Evolutionary conservation across 305 asterid species (phyloP), one percentile per base, ranked within the genome.

Genomic region (Ruellia speciosa): DNA sequence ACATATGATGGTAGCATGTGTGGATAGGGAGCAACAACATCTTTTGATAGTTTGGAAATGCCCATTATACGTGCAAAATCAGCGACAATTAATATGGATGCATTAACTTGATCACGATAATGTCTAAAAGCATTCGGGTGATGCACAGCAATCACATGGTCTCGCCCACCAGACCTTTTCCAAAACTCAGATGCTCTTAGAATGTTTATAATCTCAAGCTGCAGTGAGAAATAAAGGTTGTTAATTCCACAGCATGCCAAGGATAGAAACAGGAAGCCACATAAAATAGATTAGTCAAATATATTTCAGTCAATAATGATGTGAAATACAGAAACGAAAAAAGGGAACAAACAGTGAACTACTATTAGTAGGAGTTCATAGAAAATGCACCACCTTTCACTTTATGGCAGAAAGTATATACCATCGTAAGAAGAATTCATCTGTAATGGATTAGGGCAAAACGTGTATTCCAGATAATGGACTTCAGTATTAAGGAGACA

Each of bases 91-190:
- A 88, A 81, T 71, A 86, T 86, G 56, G 99, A 81, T 49, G 84
- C 80, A 68, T 82, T 82, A 72, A 92, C 60, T 72, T 73, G 71
- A 70, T 77, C 80, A 59, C 97, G 87, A 58, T 80, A 80, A 65
- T 79, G 89, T 65, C 90, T 82, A 78, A 92, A 88, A 66, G 99
- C 97, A 77, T 92, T 92, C 35, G 99, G 99, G 78, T 92, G 99
- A 71, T 92, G 99, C 82, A 92, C 45, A 14, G 97, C 95, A 46
- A 92, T 82, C 31, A 92, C 86, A 47, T 92, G 99, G 68, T 92
- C 96, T 67, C 85, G 71, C 63, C 99, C 99, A 4, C 74, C 74
- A 50, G 95, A 86, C 50, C 79, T 78, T 70, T 74, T 79, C 97
- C 97, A 92, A 63, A 84, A 76, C 14, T 72, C 79, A 17, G 99